phyloP scores from a whole-genome alignment of 768 basidiomycete genomes.

The Austroboletus festivus region DNA sequence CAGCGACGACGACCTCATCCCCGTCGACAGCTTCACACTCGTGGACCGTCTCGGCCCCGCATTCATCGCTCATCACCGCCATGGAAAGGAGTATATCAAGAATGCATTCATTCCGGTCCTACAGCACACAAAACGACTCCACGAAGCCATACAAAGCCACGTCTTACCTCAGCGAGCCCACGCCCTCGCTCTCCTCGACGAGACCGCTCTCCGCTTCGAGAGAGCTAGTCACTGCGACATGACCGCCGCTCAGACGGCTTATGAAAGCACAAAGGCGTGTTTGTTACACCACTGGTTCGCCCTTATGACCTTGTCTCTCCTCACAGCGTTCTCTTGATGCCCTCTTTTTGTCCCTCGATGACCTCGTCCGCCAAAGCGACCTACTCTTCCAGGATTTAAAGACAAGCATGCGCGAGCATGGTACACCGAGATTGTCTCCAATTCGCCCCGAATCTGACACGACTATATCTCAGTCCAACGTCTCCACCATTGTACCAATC shows the following conservation, averaged over 20 bases:
- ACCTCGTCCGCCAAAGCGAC: slow-evolving; percentile 47
- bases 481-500: slow-evolving; percentile 39
- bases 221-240: slow-evolving; percentile 41
- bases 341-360: slow-evolving; percentile 44
- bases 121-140: slow-evolving; percentile 34
- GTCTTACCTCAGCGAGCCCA: slow-evolving; percentile 30
- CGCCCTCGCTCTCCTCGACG: slow-evolving; percentile 53
- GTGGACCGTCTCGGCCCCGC: slow-evolving; percentile 46
- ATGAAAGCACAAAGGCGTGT: slow-evolving; percentile 44
- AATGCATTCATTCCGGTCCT: slow-evolving; percentile 36
- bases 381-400: slow-evolving; percentile 51
- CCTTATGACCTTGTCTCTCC: slow-evolving; percentile 13
- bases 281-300: slow-evolving; percentile 1
- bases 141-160: slow-evolving; percentile 33
- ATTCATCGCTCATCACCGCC: slow-evolving; percentile 32
- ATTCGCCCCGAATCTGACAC: slow-evolving; percentile 4
- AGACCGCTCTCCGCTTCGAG: slow-evolving; percentile 54
- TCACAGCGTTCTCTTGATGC: slow-evolving; percentile 41
- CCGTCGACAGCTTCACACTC: slow-evolving; percentile 41
- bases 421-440: slow-evolving; percentile 33
- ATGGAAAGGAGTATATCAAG: slow-evolving; percentile 29
- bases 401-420: slow-evolving; percentile 40
- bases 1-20: slow-evolving; percentile 37
- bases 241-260: slow-evolving; percentile 38
- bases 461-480: slow-evolving; percentile 39